Evolutionary conservation across 768 basidiomycete species (phyloP).

Genomic region (Kwoniella botswanensis): DNA sequence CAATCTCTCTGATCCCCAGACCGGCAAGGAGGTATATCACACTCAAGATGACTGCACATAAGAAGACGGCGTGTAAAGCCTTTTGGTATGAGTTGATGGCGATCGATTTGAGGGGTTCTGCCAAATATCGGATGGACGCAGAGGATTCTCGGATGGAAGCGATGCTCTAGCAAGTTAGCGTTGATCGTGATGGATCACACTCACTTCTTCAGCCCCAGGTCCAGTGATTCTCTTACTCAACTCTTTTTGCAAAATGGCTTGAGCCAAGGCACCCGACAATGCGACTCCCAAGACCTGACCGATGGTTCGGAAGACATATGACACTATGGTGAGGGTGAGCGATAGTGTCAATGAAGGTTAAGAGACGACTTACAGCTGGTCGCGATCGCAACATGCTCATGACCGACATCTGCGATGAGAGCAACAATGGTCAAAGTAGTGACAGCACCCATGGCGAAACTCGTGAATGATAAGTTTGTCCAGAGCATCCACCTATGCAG

Average conservation of each 20-base stretch:
- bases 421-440: constrained; percentile 60
- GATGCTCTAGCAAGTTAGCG: constrained; percentile 42
- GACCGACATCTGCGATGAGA: constrained; percentile 79
- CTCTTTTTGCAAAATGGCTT: constrained; percentile 74
- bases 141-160: constrained; percentile 54
- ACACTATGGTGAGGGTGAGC: constrained; percentile 65
- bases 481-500: constrained; percentile 26
- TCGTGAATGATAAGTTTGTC: constrained; percentile 25
- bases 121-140: constrained; percentile 48
- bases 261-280: constrained; percentile 79
- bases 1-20: constrained; percentile 43
- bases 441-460: constrained; percentile 33
- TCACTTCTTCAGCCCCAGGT: constrained; percentile 64
- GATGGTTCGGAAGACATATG: constrained; percentile 89
- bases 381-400: constrained; percentile 72
- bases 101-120: constrained; percentile 30
- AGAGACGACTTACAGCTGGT: constrained; percentile 82
- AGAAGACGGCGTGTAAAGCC: constrained; percentile 52
- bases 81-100: constrained; percentile 50
- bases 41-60: constrained; percentile 39
- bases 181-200: constrained; percentile 15
- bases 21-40: constrained; percentile 33
- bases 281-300: constrained; percentile 96
- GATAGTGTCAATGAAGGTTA: constrained; percentile 68
- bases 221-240: constrained; percentile 77